Evolutionary conservation across 371 early-diverging fungal species (phyloP).

Genomic region (Mortierella sp.): DNA sequence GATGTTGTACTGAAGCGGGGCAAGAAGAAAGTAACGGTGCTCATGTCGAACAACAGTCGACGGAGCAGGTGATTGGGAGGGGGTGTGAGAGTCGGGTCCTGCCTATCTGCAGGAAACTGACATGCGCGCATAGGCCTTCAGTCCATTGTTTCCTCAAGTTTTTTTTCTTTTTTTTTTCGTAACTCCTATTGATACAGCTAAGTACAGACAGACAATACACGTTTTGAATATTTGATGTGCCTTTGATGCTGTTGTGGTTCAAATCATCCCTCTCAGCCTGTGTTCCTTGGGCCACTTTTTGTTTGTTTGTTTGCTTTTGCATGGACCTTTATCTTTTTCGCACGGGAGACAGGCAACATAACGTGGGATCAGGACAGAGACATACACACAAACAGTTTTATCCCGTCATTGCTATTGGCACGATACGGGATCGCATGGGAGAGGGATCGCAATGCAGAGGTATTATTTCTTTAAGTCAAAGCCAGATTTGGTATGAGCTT

Average conservation of each 20-base stretch:
- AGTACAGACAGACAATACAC: no score
- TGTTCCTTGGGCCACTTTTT: background rate
- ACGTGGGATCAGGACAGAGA: no score
- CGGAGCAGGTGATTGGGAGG: conserved; percentile 18
- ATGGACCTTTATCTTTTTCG: background rate
- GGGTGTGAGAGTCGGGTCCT: conserved; percentile 1
- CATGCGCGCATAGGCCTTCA: background rate
- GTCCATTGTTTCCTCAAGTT: background rate
- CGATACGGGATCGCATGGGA: no score
- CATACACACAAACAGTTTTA: no score
- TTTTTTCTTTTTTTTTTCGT: background rate
- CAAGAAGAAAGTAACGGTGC: conserved; percentile 50
- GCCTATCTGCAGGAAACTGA: background rate
- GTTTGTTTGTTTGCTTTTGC: background rate
- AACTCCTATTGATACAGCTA: background rate
- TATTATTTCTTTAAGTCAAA: no score
- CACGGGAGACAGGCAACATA: background rate
- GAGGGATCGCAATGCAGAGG: no score
- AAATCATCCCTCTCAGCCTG: background rate
- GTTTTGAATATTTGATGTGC: background rate
- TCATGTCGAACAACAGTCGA: conserved; percentile 47
- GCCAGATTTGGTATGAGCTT: no score
- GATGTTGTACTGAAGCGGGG: conserved; percentile 54
- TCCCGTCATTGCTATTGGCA: no score
- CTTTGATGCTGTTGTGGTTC: background rate